Percentiles rank a stretch among this genome's conserved stretches.
Evolutionary conservation across 164 flowering plant species (phyloP).

Genomic region (Euptelea pleiosperma): DNA sequence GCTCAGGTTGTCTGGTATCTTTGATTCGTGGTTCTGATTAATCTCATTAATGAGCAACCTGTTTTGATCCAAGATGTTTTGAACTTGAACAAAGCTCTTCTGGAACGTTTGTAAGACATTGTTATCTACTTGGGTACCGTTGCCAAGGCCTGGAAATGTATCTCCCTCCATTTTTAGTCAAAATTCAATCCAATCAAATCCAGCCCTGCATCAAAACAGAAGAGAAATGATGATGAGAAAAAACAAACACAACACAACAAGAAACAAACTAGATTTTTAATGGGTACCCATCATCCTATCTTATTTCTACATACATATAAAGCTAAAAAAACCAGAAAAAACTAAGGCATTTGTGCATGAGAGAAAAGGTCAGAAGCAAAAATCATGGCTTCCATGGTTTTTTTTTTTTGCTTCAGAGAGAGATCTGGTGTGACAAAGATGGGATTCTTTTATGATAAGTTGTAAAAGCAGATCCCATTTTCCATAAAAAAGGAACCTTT

Average conservation of each 20-base stretch:
- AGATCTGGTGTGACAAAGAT: constrained; percentile 18
- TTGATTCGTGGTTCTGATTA: constrained; percentile 83
- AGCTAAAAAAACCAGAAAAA: constrained; percentile 5
- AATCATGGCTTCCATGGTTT: constrained; percentile 33
- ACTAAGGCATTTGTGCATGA: constrained; percentile 24
- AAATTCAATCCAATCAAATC: constrained; percentile 14
- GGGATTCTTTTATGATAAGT: constrained; percentile 12
- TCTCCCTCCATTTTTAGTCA: constrained; percentile 56
- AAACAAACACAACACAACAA: background rate
- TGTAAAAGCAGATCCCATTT: constrained; percentile 48
- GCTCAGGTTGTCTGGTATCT: constrained; percentile 61
- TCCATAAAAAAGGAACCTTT: constrained; percentile 43
- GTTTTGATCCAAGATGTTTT: constrained; percentile 66
- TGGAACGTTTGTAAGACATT: constrained; percentile 67
- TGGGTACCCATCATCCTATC: background rate
- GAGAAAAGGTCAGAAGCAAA: constrained; percentile 31
- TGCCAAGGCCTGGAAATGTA: constrained; percentile 49
- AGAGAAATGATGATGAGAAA: background rate
- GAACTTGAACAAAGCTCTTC: constrained; percentile 66
- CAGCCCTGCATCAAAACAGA: constrained; percentile 12
- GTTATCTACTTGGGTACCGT: constrained; percentile 53
- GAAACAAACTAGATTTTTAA: background rate
- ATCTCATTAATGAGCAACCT: constrained; percentile 79
- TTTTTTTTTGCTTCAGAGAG: no score
- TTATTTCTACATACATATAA: background rate